Percentiles rank a stretch among this genome's conserved stretches.
Evolutionary conservation across 176 grass and related monocot species (phyloP).

Genomic region (Poa annua): DNA sequence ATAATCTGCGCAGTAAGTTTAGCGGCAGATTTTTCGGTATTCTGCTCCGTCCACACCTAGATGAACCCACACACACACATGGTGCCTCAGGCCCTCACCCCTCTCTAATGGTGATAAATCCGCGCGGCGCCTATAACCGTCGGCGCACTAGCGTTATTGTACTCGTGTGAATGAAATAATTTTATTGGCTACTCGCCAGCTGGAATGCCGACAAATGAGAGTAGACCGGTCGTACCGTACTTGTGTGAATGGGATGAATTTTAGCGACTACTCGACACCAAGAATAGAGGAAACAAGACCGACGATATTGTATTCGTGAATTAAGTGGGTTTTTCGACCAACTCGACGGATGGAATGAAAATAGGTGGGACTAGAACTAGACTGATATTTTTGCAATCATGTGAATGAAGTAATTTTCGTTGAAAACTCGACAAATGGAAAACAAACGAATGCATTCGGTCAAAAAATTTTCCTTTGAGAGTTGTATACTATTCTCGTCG

Average conservation of each 20-base stretch:
- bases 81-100: too few species aligned
- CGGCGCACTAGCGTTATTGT: not conserved
- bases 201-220: not conserved
- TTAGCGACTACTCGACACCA: not conserved
- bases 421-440: not conserved
- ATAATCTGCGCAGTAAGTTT: constrained; percentile 36
- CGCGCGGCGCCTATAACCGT: not conserved
- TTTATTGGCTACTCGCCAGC: not conserved
- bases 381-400: not conserved
- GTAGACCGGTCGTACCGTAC: not conserved
- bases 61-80: not conserved
- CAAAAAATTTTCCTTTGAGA: not conserved
- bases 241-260: not conserved
- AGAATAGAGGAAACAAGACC: not conserved
- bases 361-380: not conserved
- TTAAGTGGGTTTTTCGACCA: not conserved
- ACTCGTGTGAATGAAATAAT: not conserved
- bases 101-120: not conserved
- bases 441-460: not conserved
- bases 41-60: not conserved
- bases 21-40: not conserved
- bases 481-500: not conserved
- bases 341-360: not conserved
- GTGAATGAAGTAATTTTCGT: not conserved
- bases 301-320: not conserved